Percentiles rank a stretch among this genome's conserved stretches.
These are phyloP conservation scores for Hyparrhenia diplandra DNA, from an alignment of 176 grass and related monocot genomes.

Conservation along the genomic window DNA sequence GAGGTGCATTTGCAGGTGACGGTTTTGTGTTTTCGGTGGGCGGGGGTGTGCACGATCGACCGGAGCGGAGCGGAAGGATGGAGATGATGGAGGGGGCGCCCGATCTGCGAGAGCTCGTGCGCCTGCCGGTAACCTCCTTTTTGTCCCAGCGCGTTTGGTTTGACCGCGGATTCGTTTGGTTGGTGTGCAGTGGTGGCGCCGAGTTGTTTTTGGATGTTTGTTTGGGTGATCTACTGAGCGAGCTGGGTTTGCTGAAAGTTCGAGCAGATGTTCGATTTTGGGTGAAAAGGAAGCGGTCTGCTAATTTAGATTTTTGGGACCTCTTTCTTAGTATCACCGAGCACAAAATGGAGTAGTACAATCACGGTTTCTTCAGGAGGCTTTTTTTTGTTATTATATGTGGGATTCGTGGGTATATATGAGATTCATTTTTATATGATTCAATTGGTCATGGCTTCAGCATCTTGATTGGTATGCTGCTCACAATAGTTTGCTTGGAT, in stretches of 20 bases:
- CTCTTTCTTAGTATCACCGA: no score
- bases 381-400: background rate
- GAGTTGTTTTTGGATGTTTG: background rate
- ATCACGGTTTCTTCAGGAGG: background rate
- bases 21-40: no score
- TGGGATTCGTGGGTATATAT: no score
- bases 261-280: background rate
- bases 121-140: slow-evolving; percentile 28
- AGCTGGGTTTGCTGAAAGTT: background rate
- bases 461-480: no score
- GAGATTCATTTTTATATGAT: background rate
- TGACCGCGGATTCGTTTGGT: background rate
- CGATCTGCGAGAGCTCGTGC: slow-evolving; percentile 24
- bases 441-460: background rate
- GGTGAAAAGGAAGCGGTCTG: no score
- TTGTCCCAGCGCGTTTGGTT: background rate
- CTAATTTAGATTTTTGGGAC: no score
- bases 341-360: no score
- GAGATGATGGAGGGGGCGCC: slow-evolving; percentile 25
- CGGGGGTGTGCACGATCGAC: background rate
- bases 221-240: background rate
- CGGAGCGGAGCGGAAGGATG: background rate
- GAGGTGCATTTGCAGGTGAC: background rate
- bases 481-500: no score
- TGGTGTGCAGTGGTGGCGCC: background rate